Evolutionary conservation across 352 stramenopile genomes (phyloP).

Genomic region (Phytophthora boehmeriae): DNA sequence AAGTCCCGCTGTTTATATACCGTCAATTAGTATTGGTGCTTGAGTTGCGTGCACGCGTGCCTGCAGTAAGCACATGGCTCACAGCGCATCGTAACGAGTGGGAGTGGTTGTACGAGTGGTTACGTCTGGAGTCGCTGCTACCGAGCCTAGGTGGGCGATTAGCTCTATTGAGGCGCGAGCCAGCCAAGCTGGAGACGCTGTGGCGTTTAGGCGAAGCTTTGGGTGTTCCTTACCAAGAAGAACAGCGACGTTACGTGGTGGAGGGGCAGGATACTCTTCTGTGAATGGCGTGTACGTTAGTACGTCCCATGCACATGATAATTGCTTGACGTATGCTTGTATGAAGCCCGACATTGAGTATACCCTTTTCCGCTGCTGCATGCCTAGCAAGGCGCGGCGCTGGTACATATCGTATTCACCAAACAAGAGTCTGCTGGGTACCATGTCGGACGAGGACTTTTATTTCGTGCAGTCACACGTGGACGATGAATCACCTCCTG

Average conservation of each 20-base stretch:
- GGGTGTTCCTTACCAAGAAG: slow-evolving; percentile 64
- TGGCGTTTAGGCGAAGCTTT: slow-evolving; percentile 69
- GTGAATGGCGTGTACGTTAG: slow-evolving; percentile 96
- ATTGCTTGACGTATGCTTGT: slow-evolving; percentile 74
- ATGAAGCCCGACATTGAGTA: slow-evolving; percentile 80
- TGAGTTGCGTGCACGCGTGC: slow-evolving; percentile 72
- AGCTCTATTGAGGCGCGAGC: slow-evolving; percentile 64
- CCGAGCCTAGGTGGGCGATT: slow-evolving; percentile 76
- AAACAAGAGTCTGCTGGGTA: slow-evolving; percentile 86
- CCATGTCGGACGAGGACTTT: slow-evolving; percentile 87
- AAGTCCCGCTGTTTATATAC: slow-evolving; percentile 82
- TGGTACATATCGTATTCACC: slow-evolving; percentile 98
- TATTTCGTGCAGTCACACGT: slow-evolving; percentile 87
- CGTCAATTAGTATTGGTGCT: slow-evolving; percentile 75
- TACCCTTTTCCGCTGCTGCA: slow-evolving; percentile 97
- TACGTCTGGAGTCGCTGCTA: slow-evolving; percentile 86
- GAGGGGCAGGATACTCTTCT: slow-evolving; percentile 86
- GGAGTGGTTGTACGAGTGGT: slow-evolving; percentile 90
- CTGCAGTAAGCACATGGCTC: slow-evolving; percentile 62
- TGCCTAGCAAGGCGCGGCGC: slow-evolving; percentile 97
- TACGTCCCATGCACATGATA: slow-evolving; percentile 75
- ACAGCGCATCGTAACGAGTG: slow-evolving; percentile 56
- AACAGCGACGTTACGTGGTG: slow-evolving; percentile 90
- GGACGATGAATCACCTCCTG: slow-evolving; percentile 78
- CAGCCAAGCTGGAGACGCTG: slow-evolving; percentile 77